These are phyloP conservation scores for Entophlyctis luteolus DNA, from an alignment of 192 early-diverging fungal species.

Conservation along the genomic window DNA sequence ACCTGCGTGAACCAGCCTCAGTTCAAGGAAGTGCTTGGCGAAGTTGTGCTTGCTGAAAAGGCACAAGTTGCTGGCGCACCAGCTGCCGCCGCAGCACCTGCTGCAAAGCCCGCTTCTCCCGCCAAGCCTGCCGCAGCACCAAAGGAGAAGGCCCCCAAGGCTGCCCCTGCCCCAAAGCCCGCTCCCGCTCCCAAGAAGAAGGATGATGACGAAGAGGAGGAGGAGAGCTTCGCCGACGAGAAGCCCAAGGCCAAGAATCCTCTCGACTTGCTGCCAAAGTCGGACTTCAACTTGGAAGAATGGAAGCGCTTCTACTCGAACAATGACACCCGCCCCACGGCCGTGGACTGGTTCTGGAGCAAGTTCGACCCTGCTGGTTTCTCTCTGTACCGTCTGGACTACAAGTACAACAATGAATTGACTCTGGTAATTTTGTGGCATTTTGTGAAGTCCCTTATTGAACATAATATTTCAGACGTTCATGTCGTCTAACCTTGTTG, in stretches of 20 bases:
- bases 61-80: constrained; percentile 30
- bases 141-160: constrained; percentile 36
- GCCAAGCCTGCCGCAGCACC: not conserved
- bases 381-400: constrained; percentile 88
- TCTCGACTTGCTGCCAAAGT: constrained; percentile 80
- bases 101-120: constrained; percentile 55
- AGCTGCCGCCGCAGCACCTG: constrained; percentile 32
- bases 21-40: constrained; percentile 80
- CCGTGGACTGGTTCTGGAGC: constrained; percentile 93
- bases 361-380: constrained; percentile 81
- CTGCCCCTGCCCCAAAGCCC: constrained; percentile 37
- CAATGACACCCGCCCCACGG: constrained; percentile 81
- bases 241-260: constrained; percentile 88
- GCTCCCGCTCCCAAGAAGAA: constrained; percentile 57
- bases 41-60: constrained; percentile 63
- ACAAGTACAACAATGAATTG: constrained; percentile 95
- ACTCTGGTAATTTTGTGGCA: constrained; percentile 44
- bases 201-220: constrained; percentile 57
- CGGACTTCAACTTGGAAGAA: constrained; percentile 78
- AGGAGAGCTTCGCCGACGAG: constrained; percentile 60
- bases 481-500: constrained; percentile 92
- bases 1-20: constrained; percentile 78
- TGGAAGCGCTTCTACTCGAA: constrained; percentile 99
- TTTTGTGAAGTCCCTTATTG: not conserved
- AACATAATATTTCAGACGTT: constrained; percentile 38